Evolutionary conservation across 768 basidiomycete genomes (phyloP), one percentile per base, ranked within the genome.

Genomic region (Hydnomerulius pinastri): DNA sequence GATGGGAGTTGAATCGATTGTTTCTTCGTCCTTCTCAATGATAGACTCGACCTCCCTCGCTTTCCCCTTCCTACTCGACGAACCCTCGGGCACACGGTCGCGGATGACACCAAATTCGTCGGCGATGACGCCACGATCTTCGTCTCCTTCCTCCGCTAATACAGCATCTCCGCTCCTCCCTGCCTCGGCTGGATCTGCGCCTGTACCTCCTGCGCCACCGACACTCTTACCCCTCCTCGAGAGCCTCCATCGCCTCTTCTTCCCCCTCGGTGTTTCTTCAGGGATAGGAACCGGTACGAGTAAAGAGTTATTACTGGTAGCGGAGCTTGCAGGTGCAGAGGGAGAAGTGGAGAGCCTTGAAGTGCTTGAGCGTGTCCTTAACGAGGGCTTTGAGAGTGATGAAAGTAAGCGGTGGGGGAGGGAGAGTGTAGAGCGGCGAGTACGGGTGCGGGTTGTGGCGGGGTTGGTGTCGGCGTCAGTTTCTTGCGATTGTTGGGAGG

Each of bases 371-470:
- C 55, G 58, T 43, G 59, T 49, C 57, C 53, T 44, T 49, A 61
- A 33, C 23, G 59, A 55, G 1, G 61, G 58, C 50, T 57, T 61
- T 17, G 70, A 57, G 61, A 69, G 32, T 57, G 59, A 54, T 51
- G 72, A 50, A 62, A 68, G 40, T 37, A 77, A 59, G 44, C 69
- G 73, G 39, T 57, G 72, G 4, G 73, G 68, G 4, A 74, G 59
- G 6, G 67, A 68, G 4, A 74, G 59, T 5, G 67, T 42, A 50
- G 59, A 50, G 38, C 56, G 58, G 43, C 46, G 53, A 23, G 33
- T 30, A n/a, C 27, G 29, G n/a, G 8, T 28, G 44, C 7, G 27
- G 47, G 25, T 28, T 33, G 21, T 51, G 53, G 9, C n/a, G 35
- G 36, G 29, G 21, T 21, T 28, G 38, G 15, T 9, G 30, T n/a